Percentiles rank a stretch among this genome's conserved stretches.
Evolutionary conservation across 1,284 basidiomycete species (phyloP).

Genomic region (Cryptococcus hybrid): DNA sequence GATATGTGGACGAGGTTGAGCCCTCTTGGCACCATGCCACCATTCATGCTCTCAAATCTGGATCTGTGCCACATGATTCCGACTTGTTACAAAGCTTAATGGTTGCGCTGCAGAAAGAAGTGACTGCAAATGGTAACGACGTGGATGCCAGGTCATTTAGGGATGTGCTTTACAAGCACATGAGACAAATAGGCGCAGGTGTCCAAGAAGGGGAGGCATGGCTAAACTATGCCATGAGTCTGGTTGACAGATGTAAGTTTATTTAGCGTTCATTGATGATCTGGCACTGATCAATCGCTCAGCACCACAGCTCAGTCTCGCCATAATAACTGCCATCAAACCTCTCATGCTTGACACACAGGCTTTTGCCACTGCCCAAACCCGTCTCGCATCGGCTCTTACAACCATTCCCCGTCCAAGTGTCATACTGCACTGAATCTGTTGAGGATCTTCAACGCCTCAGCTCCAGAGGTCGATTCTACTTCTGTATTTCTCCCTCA

Average conservation of each 20-base stretch:
- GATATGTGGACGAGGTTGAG: constrained; percentile 52
- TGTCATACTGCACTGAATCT: constrained; percentile 63
- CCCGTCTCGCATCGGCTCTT: constrained; percentile 79
- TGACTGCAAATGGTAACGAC: constrained; percentile 50
- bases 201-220: constrained; percentile 70
- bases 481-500: constrained; percentile 83
- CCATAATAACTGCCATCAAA: constrained; percentile 64
- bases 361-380: constrained; percentile 76
- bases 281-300: not conserved
- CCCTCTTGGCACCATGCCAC: constrained; percentile 56
- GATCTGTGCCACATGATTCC: constrained; percentile 6
- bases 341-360: constrained; percentile 65
- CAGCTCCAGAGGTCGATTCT: constrained; percentile 74
- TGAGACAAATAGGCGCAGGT: constrained; percentile 59
- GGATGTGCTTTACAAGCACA: constrained; percentile 60
- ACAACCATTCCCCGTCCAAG: constrained; percentile 61
- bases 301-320: constrained; percentile 68
- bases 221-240: constrained; percentile 63
- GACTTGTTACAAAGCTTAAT: constrained; percentile 39
- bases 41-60: constrained; percentile 45
- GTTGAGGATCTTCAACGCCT: constrained; percentile 68
- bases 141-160: constrained; percentile 61
- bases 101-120: constrained; percentile 35
- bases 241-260: constrained; percentile 61
- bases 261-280: not conserved